phyloP scores from a whole-genome alignment of 495 filamentous ascomycete genomes.

The Penicillium verhagenii region DNA sequence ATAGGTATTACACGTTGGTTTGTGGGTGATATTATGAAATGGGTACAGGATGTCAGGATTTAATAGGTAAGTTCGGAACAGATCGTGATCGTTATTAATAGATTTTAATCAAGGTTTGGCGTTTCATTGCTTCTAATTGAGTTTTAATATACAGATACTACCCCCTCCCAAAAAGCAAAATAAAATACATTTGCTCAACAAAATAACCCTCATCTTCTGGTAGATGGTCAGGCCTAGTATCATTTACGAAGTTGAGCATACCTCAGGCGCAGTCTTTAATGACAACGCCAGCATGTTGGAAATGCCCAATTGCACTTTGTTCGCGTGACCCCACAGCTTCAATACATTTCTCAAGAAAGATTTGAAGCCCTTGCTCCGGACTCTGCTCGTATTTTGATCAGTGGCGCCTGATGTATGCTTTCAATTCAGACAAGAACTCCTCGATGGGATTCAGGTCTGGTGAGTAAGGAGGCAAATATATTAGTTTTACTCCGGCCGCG shows the following conservation, averaged over 20 bases:
- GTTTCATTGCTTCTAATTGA: no score
- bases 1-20: conserved; percentile 21
- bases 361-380: conserved; percentile 2
- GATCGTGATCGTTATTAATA: not conserved
- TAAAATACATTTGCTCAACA: no score
- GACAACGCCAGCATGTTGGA: conserved; percentile 1
- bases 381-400: conserved; percentile 2
- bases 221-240: no score
- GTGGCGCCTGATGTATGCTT: conserved; percentile 8
- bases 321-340: not conserved
- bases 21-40: conserved; percentile 24
- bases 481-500: conserved; percentile 35
- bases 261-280: not conserved
- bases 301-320: conserved; percentile 4
- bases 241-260: no score
- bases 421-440: conserved; percentile 29
- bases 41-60: conserved; percentile 15
- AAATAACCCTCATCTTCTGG: no score
- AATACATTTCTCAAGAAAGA: conserved; percentile 1
- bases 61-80: not conserved
- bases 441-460: conserved; percentile 30
- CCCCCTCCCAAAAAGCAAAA: no score
- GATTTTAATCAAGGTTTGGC: not conserved
- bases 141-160: no score
- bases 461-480: conserved; percentile 28